These are phyloP conservation scores for Keqinozyma sinolaborantium DNA, from an alignment of 1,139 yeast species.

Conservation along the genomic window DNA sequence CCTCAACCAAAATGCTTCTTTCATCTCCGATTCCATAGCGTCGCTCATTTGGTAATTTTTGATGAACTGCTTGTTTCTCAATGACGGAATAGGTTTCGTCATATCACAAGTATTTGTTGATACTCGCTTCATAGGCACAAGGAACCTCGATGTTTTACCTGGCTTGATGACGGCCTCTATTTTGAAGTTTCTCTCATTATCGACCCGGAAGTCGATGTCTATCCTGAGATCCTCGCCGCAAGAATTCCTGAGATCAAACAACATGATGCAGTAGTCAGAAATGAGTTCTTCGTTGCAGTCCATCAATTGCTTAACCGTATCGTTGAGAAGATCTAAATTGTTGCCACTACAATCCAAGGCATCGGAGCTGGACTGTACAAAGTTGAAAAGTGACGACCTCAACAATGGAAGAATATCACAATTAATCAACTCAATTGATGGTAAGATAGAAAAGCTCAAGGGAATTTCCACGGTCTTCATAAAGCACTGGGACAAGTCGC, in stretches of 20 bases:
- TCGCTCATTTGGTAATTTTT: slow-evolving; percentile 56
- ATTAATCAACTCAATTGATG: slow-evolving; percentile 71
- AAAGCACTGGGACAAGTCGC: slow-evolving; percentile 28
- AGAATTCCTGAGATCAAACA: slow-evolving; percentile 67
- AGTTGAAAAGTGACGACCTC: too few species aligned
- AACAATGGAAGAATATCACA: slow-evolving; percentile 64
- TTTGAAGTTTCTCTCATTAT: slow-evolving; percentile 14
- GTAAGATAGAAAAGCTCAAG: slow-evolving; percentile 61
- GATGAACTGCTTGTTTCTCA: slow-evolving; percentile 70
- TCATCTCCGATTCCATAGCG: slow-evolving; percentile 49
- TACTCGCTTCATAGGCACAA: slow-evolving; percentile 66
- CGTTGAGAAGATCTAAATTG: slow-evolving; percentile 7
- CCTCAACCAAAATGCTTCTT: slow-evolving; percentile 78
- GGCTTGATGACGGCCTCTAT: slow-evolving; percentile 36
- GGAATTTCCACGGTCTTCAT: slow-evolving; percentile 62
- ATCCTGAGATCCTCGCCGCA: slow-evolving; percentile 50
- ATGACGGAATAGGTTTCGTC: slow-evolving; percentile 63
- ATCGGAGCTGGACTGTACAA: not conserved
- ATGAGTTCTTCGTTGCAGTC: slow-evolving; percentile 21
- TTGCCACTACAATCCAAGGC: not conserved
- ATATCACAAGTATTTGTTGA: slow-evolving; percentile 41
- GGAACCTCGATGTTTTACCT: slow-evolving; percentile 54
- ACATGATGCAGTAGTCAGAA: slow-evolving; percentile 56
- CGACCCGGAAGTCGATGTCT: slow-evolving; percentile 15
- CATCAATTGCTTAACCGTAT: slow-evolving; percentile 10